Evolutionary conservation across 306 rosid genomes (phyloP), one percentile per base, ranked within the genome.

Genomic region (Corylus americana): DNA sequence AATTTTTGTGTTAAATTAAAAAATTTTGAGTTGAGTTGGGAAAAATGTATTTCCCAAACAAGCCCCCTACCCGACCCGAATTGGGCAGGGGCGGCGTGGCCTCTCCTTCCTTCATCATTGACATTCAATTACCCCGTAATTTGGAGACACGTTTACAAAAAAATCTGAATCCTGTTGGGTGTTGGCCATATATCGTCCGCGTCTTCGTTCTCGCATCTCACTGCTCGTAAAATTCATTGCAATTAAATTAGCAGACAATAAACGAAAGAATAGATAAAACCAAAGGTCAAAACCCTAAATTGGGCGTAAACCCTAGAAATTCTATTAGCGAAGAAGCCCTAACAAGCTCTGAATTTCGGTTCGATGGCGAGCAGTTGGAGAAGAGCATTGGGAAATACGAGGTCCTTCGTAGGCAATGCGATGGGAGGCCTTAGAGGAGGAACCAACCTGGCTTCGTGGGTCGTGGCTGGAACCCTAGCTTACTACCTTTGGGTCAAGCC

Each of bases 401-500:
- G 97, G 70, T 90, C 98, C 11, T 92, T 92, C 79, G 14, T 90
- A 1, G 84, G 91, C 78, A 94, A 94, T 89, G 84, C 93, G 0
- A 89, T 85, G 92, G 98, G 98, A 9, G 97, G 98, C 50, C 85
- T 95, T 0, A 82, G 96, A 77, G 98, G 98, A 17, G 86, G 91
- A 76, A 83, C 84, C 83, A 95, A 90, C 85, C 78, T 95, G 2
- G 98, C 97, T 22, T 89, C 98, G 0, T 95, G 98, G 98, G 88
- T 86, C 1, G 96, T 95, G 2, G 98, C 98, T n/a, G 97, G 98
- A 79, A 89, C 98, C 78, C 83, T 95, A 25, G 98, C 98, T 11
- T 95, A 95, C 82, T 90, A 79, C 83, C 98, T 95, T 22, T 95
- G 98, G 98, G 81, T 95, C 81, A 95, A 95, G 78, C 98, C 98